Base-by-base conservation (phyloP, 768 basidiomycete species). In the Tremella yokohamensis region DNA sequence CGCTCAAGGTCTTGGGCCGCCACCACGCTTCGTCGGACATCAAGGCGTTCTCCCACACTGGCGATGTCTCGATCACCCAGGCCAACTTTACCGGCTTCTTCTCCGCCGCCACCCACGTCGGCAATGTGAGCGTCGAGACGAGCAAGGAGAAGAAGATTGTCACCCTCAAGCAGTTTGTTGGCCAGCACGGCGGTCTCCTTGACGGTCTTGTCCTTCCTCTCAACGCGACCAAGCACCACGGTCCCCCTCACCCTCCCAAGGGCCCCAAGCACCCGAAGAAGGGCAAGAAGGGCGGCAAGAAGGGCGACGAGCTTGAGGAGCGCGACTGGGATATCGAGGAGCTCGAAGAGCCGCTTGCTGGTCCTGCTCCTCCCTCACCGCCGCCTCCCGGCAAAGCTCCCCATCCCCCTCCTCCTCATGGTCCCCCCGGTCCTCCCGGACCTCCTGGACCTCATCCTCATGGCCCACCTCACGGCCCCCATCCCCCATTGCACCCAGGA, bases 11-110 rank as follows among this genome's bases (percentile, higher is more conserved):
- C 56, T 57, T 55, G 38, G 49, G 64, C 24, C 61, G 58, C 15
- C 39, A 20, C 6, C 51, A 52, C 53, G 47, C 54, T 37, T 61
- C 54, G n/a, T 52, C 60, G 24, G 47, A 55, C 25, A 59, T 64
- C 52, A 56, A 58, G 39, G 60, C 70, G 1, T 44, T 58, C 47
- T 56, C 70, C 22, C 57, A 61, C 39, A 52, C 60, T 1, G 65
- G 63, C 12, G 38, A 52, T 8, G 57, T 72, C 2, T 37, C 42
- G 24, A 48, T 69, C 44, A 26, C 40, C 6, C 44, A 58, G 40
- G 22, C 56, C 8, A 60, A 56, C 22, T 69, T 69, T 56, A 49
- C 60, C 18, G 70, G 70, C 15, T 56, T 60, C 26, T 69, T 63
- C 60, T 40, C 61, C 40, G 57, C 62, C 16, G 61, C 49, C 2